Evolutionary conservation across 139 green algal genomes (phyloP).

Genomic region (Ostreobium quekettii): DNA sequence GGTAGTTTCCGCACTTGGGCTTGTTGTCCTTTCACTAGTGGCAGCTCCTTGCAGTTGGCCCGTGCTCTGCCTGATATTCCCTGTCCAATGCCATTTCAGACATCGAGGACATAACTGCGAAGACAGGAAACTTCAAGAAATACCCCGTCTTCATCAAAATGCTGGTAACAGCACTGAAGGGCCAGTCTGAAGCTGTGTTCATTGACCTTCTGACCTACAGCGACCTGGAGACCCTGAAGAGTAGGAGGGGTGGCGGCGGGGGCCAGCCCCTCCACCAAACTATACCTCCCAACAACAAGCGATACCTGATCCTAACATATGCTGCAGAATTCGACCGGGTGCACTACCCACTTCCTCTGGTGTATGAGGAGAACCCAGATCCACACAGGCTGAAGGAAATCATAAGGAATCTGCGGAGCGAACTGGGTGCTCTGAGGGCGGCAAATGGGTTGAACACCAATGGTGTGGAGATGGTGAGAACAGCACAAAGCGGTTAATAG

Average conservation of each 20-base stretch:
- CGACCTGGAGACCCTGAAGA: constrained; percentile 75
- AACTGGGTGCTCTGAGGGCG: constrained; percentile 25
- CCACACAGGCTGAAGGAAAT: constrained; percentile 42
- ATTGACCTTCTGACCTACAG: constrained; percentile 78
- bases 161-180: constrained; percentile 61
- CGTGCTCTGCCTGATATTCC: background rate
- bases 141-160: constrained; percentile 77
- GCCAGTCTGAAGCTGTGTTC: constrained; percentile 65
- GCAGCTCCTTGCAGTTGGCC: no score
- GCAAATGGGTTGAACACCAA: background rate
- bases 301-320: constrained; percentile 90
- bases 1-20: background rate
- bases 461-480: constrained; percentile 17
- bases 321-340: constrained; percentile 83
- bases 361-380: constrained; percentile 60
- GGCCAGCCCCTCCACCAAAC: background rate
- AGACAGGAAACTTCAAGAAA: constrained; percentile 84
- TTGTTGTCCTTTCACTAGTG: background rate
- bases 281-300: constrained; percentile 54
- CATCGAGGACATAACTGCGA: constrained; percentile 82
- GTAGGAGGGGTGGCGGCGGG: constrained; percentile 15
- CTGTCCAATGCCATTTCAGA: constrained; percentile 38
- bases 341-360: constrained; percentile 81
- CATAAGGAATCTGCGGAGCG: constrained; percentile 45
- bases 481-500: no score